Conservation (phyloP, 1,284 basidiomycete genomes). For the Trametes hirsuta region DNA sequence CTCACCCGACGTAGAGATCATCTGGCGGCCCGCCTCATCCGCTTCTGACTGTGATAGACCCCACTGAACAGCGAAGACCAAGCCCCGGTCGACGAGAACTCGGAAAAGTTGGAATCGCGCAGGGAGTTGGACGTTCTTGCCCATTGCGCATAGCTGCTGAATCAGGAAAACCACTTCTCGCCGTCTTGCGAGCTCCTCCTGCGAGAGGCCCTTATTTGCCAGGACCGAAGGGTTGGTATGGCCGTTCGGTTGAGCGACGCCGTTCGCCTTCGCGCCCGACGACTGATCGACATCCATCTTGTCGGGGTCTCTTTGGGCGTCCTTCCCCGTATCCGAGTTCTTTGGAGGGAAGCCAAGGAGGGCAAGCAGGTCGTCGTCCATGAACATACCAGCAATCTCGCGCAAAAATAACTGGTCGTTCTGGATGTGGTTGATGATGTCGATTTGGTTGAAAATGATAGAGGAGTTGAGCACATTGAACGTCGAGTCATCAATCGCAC, state of each 20-base stretch:
- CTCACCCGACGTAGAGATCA: conserved; percentile 87
- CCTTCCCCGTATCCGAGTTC: conserved; percentile 28
- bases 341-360: conserved; percentile 35
- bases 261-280: conserved; percentile 31
- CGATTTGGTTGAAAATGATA: conserved; percentile 99
- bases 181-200: conserved; percentile 52
- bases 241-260: conserved; percentile 30
- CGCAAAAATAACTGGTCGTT: conserved; percentile 76
- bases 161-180: conserved; percentile 84
- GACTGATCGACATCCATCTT: conserved; percentile 44
- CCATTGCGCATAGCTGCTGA: conserved; percentile 94
- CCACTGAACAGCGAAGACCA: conserved; percentile 93
- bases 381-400: conserved; percentile 80
- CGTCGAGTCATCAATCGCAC: conserved; percentile 93
- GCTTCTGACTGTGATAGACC: conserved; percentile 57
- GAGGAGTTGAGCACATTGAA: conserved; percentile 97
- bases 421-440: conserved; percentile 93
- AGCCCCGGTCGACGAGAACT: conserved; percentile 84
- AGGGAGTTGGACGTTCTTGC: conserved; percentile 93
- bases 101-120: conserved; percentile 90
- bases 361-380: conserved; percentile 64
- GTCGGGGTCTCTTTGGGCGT: conserved; percentile 29
- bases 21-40: conserved; percentile 43
- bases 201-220: conserved; percentile 37
- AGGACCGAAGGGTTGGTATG: conserved; percentile 25